These are phyloP conservation scores for Mrakia frigida DNA, from an alignment of 768 basidiomycete genomes.

Conservation along the genomic window DNA sequence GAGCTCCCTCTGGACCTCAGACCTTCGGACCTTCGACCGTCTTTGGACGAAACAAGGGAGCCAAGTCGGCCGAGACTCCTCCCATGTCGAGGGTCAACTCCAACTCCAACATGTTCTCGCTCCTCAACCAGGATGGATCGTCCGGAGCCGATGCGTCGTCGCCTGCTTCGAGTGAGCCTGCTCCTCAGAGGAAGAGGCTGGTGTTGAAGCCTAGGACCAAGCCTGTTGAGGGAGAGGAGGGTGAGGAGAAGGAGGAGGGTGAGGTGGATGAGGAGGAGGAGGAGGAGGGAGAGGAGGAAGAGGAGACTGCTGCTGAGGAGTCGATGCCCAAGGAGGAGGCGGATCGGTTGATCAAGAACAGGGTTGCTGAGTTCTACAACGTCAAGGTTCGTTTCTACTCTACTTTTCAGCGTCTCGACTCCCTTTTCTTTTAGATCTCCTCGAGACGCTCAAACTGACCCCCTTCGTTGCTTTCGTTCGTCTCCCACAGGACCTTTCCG, in stretches of 20 bases:
- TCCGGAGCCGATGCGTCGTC: constrained; percentile 3
- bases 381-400: constrained; percentile 49
- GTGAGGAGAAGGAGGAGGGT: constrained; percentile 50
- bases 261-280: constrained; percentile 49
- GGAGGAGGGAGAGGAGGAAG: constrained; percentile 45
- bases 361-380: constrained; percentile 78
- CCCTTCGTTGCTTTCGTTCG: background rate
- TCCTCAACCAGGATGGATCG: constrained; percentile 62
- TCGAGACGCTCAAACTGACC: background rate
- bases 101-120: constrained; percentile 73
- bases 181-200: constrained; percentile 61
- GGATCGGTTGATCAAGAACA: constrained; percentile 70
- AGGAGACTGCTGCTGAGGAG: constrained; percentile 27
- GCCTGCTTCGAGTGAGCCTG: constrained; percentile 23
- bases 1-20: constrained; percentile 50
- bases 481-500: constrained; percentile 50
- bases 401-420: background rate
- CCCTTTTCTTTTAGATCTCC: background rate
- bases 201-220: constrained; percentile 73
- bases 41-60: constrained; percentile 67
- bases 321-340: constrained; percentile 63
- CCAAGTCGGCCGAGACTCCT: constrained; percentile 52
- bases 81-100: constrained; percentile 75
- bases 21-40: constrained; percentile 81
- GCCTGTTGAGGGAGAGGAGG: constrained; percentile 52